These are phyloP conservation scores for Diplodia scrobiculata DNA, from an alignment of 2,329 filamentous ascomycete genomes.

Conservation along the genomic window DNA sequence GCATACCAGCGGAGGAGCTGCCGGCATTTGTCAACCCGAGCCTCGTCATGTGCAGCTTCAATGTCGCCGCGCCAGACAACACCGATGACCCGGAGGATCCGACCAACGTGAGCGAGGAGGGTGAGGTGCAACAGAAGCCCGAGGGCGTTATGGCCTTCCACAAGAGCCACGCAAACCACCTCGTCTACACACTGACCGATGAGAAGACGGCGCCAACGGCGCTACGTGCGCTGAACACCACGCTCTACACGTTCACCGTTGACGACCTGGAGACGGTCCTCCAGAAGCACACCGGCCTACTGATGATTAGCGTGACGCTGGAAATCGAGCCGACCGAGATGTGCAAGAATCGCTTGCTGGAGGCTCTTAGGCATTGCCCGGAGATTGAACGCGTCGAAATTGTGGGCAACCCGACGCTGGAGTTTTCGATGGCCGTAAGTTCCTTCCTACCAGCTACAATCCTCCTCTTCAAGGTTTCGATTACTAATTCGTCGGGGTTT, in stretches of 20 bases:
- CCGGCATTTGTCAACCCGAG: conserved; percentile 43
- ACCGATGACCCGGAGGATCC: conserved; percentile 34
- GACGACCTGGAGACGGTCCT: conserved; percentile 43
- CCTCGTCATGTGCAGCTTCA: conserved; percentile 46
- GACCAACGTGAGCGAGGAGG: conserved; percentile 30
- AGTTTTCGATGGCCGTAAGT: conserved; percentile 45
- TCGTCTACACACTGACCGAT: conserved; percentile 42
- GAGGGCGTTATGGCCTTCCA: conserved; percentile 45
- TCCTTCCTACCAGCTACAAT: background rate
- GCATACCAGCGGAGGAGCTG: conserved; percentile 45
- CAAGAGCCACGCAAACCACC: conserved; percentile 35
- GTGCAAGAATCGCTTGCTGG: conserved; percentile 42
- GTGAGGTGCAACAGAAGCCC: conserved; percentile 35
- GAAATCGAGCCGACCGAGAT: conserved; percentile 42
- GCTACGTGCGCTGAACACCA: conserved; percentile 46
- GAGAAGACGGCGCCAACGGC: conserved; percentile 40
- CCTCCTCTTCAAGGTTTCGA: no score
- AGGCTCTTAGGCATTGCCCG: conserved; percentile 37
- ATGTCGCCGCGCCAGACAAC: conserved; percentile 42
- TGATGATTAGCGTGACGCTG: conserved; percentile 46
- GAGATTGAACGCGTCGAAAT: conserved; percentile 47
- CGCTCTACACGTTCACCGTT: conserved; percentile 47
- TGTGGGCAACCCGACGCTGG: conserved; percentile 43
- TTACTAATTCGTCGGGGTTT: background rate
- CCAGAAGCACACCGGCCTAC: conserved; percentile 42